Base-by-base conservation (phyloP, 805 yeast species). In the Sugiyamaella smithiae region DNA sequence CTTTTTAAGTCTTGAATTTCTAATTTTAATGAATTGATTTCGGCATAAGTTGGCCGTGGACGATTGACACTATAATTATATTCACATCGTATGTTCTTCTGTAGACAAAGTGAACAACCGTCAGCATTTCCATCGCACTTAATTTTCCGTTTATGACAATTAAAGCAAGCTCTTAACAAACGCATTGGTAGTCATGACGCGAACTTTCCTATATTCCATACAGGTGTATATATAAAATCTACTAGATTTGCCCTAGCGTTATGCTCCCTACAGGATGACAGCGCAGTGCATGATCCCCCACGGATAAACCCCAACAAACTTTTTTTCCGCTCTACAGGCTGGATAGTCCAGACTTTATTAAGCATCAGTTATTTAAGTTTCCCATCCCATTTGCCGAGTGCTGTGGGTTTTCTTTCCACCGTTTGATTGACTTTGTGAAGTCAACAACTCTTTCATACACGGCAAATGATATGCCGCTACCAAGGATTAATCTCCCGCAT, bases 381-480 rank as follows among this genome's bases (percentile, higher is more conserved):
- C n/a, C n/a, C n/a, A n/a, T n/a, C n/a, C n/a, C n/a, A n/a, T n/a
- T n/a, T n/a, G n/a, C n/a, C n/a, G n/a, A n/a, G n/a, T n/a, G n/a
- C n/a, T n/a, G n/a, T n/a, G n/a, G n/a, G n/a, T n/a, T n/a, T n/a
- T n/a, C n/a, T n/a, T n/a, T n/a, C n/a, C n/a, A n/a, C n/a, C 14
- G 33, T 16, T 29, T 29, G 4, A 29, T 3, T 42, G 17, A 9
- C 25, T 43, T 37, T 4, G 29, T 11, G 11, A 46, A 3, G 23
- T 42, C 46, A 4, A 40, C 16, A 9, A 85, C 84, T 65, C 84
- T 84, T 63, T 86, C 95, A 64, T 86, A 86, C 49, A 86, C 84
- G 17, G 95, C 86, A 68, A 86, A 86, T n/a, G 86, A 93, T 57
- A 86, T 86, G 64, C 95, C 95, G 55, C 95, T 93, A 68, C 89